Conservation (phyloP, 176 grass and related monocot genomes). For the Eragrostis curvula region DNA sequence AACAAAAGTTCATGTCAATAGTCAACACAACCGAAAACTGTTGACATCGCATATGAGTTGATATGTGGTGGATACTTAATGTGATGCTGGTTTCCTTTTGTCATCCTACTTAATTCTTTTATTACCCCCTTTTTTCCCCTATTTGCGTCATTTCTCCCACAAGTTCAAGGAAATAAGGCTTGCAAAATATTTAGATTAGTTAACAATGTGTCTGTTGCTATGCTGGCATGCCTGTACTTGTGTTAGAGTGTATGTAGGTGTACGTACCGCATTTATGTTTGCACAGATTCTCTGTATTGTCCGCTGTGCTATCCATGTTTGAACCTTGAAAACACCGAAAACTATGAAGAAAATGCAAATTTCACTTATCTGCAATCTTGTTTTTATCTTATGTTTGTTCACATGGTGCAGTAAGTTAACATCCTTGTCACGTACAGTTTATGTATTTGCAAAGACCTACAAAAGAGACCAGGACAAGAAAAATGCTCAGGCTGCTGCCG, state of each 20-base stretch:
- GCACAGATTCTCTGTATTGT: not conserved
- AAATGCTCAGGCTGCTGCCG: conserved; percentile 37
- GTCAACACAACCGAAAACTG: not conserved
- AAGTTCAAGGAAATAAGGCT: not conserved
- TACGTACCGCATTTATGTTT: not conserved
- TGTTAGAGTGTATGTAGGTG: too few species aligned
- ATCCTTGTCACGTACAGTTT: conserved; percentile 58
- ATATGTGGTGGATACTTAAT: conserved; percentile 7
- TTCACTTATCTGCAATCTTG: conserved; percentile 2
- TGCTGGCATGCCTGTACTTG: too few species aligned
- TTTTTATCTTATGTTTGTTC: not conserved
- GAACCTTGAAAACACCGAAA: not conserved
- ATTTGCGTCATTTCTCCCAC: not conserved
- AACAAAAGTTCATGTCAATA: not conserved
- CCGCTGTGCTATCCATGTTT: not conserved
- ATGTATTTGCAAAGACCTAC: conserved; percentile 78
- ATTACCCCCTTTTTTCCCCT: not conserved
- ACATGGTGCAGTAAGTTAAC: conserved; percentile 18
- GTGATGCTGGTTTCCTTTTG: not conserved
- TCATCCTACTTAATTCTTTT: not conserved
- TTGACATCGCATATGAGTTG: conserved; percentile 16
- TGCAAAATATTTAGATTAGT: not conserved
- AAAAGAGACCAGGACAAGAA: conserved; percentile 60
- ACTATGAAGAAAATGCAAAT: not conserved
- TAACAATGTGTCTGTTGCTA: not conserved